Evolutionary conservation across 108 stramenopile genomes (phyloP), one percentile per base, ranked within the genome.

Genomic region (Parietichytrium sp.): DNA sequence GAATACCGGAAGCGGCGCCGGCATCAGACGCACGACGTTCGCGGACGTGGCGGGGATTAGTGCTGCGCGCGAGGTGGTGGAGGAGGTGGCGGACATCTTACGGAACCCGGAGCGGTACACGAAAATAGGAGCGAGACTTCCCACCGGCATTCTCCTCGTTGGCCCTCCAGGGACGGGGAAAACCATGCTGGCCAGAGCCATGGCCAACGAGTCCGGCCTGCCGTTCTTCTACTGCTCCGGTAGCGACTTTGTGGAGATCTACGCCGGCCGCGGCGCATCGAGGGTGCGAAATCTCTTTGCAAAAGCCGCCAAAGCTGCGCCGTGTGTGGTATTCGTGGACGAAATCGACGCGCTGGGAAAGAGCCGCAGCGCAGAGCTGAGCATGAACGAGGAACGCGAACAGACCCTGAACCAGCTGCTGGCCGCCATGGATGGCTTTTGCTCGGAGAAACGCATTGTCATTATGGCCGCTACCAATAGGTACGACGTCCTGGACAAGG

Each of bases 391-490:
- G 26, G 82, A 38, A 47, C 42, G 49, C 51, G 99, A 99, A 85
- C 94, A 96, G 84, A 97, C 97, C 49, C 97, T 99, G 89, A 99
- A 99, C 90, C 99, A 99, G 88, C 97, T 99, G 80, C 90, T 99
- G 16, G 93, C 96, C 33, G 97, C 98, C 83, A 93, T 97, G 48
- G 78, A 86, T 48, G 89, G 93, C 23, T 55, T 95, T 72, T 93
- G 93, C 83, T 94, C 29, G 81, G 94, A 20, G 36, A 93, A 33
- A 92, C 7, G 80, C 23, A 89, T 99, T 27, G 98, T 99, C 83
- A 95, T 99, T 53, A 97, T 99, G 87, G 99, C 96, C 47, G 98
- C 99, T 0, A 98, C 99, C 29, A 98, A 98, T 88, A 92, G 97
- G 81, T 97, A 97, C 6, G 99, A 99, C 88, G 96, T 97, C 84